Conservation (phyloP, 108 stramenopile species). For the Discostella pseudostelligera region DNA sequence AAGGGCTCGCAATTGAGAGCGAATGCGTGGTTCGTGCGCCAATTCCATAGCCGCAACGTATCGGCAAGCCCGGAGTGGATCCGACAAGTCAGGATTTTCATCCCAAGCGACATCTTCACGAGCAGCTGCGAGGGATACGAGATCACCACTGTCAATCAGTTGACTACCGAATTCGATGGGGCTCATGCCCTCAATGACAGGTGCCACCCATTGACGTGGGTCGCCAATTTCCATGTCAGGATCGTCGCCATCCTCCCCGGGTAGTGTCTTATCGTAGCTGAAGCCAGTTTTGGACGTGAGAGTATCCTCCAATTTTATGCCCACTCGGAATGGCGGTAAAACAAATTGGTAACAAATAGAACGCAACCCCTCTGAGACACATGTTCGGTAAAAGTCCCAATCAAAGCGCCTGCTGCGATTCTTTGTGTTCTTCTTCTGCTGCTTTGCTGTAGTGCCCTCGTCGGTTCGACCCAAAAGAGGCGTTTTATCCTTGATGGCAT, state of each 20-base stretch:
- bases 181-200: slow-evolving; percentile 45
- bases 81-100: slow-evolving; percentile 49
- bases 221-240: slow-evolving; percentile 37
- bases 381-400: slow-evolving; percentile 81
- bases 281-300: slow-evolving; percentile 50
- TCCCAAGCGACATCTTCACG: slow-evolving; percentile 49
- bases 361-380: slow-evolving; percentile 78
- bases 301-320: slow-evolving; percentile 79
- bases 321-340: slow-evolving; percentile 71
- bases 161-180: slow-evolving; percentile 75
- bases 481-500: slow-evolving; percentile 70
- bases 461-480: slow-evolving; percentile 16
- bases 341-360: slow-evolving; percentile 76
- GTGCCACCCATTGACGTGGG: slow-evolving; percentile 75
- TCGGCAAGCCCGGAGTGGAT: slow-evolving; percentile 77
- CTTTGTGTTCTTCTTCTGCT: slow-evolving; percentile 42
- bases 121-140: slow-evolving; percentile 66
- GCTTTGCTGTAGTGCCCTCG: slow-evolving; percentile 18
- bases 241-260: slow-evolving; percentile 57
- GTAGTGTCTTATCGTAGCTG: slow-evolving; percentile 63
- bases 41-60: slow-evolving; percentile 90
- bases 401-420: slow-evolving; percentile 81
- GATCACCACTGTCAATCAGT: slow-evolving; percentile 79
- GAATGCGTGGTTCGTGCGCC: slow-evolving; percentile 84
- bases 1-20: slow-evolving; percentile 62